phyloP scores from a whole-genome alignment of 106 monocot species.

The Gastrodia elata region DNA sequence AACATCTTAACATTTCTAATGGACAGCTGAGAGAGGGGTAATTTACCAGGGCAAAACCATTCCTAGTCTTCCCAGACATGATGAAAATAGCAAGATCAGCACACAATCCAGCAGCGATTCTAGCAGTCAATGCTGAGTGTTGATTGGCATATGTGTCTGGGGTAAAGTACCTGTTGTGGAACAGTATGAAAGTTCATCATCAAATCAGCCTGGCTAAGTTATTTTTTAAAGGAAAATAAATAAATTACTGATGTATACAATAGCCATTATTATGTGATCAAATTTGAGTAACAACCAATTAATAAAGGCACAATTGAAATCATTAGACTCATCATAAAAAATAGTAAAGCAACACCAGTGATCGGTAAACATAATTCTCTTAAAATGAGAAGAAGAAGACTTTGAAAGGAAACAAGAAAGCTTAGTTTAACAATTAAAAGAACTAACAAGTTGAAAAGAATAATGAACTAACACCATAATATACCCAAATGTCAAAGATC shows the following conservation, averaged over 20 bases:
- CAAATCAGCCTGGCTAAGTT: background rate
- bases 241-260: background rate
- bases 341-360: background rate
- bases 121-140: constrained; percentile 87
- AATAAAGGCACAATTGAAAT: background rate
- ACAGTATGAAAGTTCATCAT: constrained; percentile 14
- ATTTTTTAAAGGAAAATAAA: background rate
- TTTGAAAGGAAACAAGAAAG: background rate
- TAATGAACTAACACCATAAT: background rate
- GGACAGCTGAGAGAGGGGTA: background rate
- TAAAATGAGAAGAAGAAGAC: background rate
- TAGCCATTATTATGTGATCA: background rate
- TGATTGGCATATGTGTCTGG: constrained; percentile 92
- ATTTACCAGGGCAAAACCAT: constrained; percentile 96
- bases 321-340: background rate
- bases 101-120: constrained; percentile 91
- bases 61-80: constrained; percentile 47
- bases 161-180: constrained; percentile 81
- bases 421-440: background rate
- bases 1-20: background rate
- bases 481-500: background rate
- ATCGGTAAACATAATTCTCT: background rate
- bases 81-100: constrained; percentile 84
- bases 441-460: background rate
- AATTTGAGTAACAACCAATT: background rate